Percentiles rank a stretch among this genome's conserved stretches.
Conservation (phyloP, 192 early-diverging fungal species). For the Bifiguratus adelaidae region DNA sequence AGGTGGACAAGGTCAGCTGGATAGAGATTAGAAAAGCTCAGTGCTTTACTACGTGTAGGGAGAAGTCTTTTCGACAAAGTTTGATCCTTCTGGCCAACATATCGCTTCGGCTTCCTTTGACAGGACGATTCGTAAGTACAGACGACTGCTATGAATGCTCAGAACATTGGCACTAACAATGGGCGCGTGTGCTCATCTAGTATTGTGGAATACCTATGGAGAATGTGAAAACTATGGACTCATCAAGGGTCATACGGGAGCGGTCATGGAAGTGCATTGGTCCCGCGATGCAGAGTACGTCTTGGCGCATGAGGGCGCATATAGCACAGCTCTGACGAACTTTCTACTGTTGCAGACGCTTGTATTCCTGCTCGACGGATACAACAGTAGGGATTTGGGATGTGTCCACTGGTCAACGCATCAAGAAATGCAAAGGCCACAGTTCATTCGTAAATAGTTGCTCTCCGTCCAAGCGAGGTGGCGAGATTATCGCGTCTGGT, state of each 20-base stretch:
- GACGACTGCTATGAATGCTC: background rate
- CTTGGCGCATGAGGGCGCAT: background rate
- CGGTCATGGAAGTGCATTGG: constrained; percentile 88
- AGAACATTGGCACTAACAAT: background rate
- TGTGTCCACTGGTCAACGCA: constrained; percentile 64
- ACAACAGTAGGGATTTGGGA: constrained; percentile 78
- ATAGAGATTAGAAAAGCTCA: background rate
- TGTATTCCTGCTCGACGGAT: constrained; percentile 82
- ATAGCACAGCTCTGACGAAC: background rate
- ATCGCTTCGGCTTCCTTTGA: constrained; percentile 80
- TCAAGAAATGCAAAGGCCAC: constrained; percentile 76
- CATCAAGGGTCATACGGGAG: constrained; percentile 77
- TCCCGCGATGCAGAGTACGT: constrained; percentile 60
- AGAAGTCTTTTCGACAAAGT: constrained; percentile 75
- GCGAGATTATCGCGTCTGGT: constrained; percentile 71
- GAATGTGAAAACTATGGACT: constrained; percentile 84
- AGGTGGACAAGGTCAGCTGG: background rate
- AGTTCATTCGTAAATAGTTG: constrained; percentile 72
- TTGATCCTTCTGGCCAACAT: constrained; percentile 74
- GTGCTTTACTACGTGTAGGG: constrained; percentile 23
- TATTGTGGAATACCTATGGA: constrained; percentile 90
- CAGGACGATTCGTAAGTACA: constrained; percentile 61
- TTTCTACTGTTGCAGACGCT: constrained; percentile 37
- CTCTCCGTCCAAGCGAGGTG: constrained; percentile 55
- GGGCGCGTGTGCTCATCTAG: constrained; percentile 14